Evolutionary conservation across 352 stramenopile species (phyloP).

Genomic region (Phytophthora litchii): DNA sequence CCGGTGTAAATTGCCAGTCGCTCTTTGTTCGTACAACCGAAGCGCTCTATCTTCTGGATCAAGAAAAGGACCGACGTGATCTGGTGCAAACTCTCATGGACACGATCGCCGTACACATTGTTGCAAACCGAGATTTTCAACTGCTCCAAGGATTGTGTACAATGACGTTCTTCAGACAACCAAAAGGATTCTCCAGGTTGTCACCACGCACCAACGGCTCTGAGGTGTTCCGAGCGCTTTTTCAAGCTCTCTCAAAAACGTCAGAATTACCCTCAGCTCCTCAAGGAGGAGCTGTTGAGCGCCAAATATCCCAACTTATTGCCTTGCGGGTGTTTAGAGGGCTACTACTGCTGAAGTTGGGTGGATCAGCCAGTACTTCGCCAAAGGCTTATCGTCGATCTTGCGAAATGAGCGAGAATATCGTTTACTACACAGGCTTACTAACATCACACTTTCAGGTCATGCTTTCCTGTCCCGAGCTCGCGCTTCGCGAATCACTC

Average conservation of each 20-base stretch:
- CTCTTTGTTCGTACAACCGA: conserved; percentile 63
- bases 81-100: conserved; percentile 51
- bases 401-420: conserved; percentile 37
- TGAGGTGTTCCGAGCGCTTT: conserved; percentile 54
- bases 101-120: conserved; percentile 43
- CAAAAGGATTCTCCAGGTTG: conserved; percentile 39
- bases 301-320: conserved; percentile 66
- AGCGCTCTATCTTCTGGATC: conserved; percentile 65
- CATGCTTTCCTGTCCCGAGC: conserved; percentile 33
- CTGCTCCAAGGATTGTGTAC: conserved; percentile 62
- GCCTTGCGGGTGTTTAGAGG: conserved; percentile 63
- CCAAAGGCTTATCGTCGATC: conserved; percentile 35
- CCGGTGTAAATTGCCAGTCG: conserved; percentile 44
- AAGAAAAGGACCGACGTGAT: conserved; percentile 59
- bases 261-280: conserved; percentile 5
- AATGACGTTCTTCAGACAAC: conserved; percentile 47
- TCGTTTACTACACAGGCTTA: conserved; percentile 62
- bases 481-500: conserved; percentile 63
- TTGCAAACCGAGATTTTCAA: conserved; percentile 46
- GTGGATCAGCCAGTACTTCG: conserved; percentile 31
- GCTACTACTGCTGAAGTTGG: conserved; percentile 51
- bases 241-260: conserved; percentile 46
- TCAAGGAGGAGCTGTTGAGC: conserved; percentile 16
- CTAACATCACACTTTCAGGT: conserved; percentile 61
- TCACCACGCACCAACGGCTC: conserved; percentile 44